Percentiles rank a stretch among this genome's conserved stretches.
Conservation (phyloP, 1,284 basidiomycete genomes). For the Trametes polyzona region DNA sequence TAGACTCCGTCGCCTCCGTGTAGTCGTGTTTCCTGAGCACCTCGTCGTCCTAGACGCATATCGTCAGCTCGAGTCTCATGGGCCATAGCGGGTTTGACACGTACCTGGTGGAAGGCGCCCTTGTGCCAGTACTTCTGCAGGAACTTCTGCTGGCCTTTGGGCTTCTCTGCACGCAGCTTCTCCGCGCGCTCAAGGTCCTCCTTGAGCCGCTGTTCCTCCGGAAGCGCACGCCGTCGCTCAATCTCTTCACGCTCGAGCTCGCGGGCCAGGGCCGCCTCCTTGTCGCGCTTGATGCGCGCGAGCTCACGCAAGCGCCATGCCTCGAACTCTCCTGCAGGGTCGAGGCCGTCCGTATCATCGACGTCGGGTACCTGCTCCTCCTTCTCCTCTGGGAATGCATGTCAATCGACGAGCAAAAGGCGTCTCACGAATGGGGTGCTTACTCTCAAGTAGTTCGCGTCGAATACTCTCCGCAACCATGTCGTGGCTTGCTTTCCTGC, state of each 20-base stretch:
- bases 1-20: slow-evolving; percentile 86
- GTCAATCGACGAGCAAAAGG: background rate
- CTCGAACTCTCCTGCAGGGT: slow-evolving; percentile 92
- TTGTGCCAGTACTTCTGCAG: slow-evolving; percentile 99
- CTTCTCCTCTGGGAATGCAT: slow-evolving; percentile 74
- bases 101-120: slow-evolving; percentile 95
- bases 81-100: too few relatives aligned
- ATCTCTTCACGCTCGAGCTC: slow-evolving; percentile 90
- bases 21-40: slow-evolving; percentile 86
- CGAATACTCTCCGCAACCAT: slow-evolving; percentile 88
- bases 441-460: slow-evolving; percentile 84
- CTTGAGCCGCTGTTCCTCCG: slow-evolving; percentile 87
- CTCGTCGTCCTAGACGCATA: slow-evolving; percentile 73
- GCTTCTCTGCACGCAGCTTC: slow-evolving; percentile 79
- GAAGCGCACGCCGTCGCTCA: slow-evolving; percentile 87
- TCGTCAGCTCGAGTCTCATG: background rate
- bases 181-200: slow-evolving; percentile 91
- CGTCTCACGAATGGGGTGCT: slow-evolving; percentile 30
- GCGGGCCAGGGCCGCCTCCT: slow-evolving; percentile 76
- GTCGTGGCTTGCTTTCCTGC: slow-evolving; percentile 80
- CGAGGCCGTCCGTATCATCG: slow-evolving; percentile 94
- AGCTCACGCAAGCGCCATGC: slow-evolving; percentile 95
- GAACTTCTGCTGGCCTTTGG: slow-evolving; percentile 89
- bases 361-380: slow-evolving; percentile 84
- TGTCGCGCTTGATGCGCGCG: slow-evolving; percentile 88